These are phyloP conservation scores for Polyporus arcularius DNA, from an alignment of 768 basidiomycete species.

Conservation along the genomic window DNA sequence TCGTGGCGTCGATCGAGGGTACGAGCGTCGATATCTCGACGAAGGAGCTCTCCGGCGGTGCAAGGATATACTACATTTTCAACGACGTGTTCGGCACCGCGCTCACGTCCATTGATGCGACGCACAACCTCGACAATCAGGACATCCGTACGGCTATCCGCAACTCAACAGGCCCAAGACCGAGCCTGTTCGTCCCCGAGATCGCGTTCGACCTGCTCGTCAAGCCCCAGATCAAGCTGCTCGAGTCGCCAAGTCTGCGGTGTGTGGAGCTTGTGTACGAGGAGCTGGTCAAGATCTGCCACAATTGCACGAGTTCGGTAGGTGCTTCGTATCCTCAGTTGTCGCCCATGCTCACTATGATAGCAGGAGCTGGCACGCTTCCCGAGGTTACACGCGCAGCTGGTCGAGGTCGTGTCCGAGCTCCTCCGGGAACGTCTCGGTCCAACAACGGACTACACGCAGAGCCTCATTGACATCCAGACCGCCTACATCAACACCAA, in stretches of 20 bases:
- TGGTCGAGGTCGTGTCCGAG: conserved; percentile 97
- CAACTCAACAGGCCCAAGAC: conserved; percentile 95
- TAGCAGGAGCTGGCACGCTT: conserved; percentile 91
- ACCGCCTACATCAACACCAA: conserved; percentile 99
- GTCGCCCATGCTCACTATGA: neutral
- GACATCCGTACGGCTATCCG: conserved; percentile 98
- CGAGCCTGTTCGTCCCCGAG: conserved; percentile 96
- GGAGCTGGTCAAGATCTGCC: conserved; percentile 98
- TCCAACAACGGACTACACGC: conserved; percentile 95
- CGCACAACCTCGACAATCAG: conserved; percentile 85
- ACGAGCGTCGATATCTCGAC: conserved; percentile 96
- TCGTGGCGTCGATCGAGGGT: conserved; percentile 95
- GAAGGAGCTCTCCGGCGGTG: conserved; percentile 97
- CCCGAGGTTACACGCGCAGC: conserved; percentile 87
- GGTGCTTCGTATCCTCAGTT: conserved; percentile 25
- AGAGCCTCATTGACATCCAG: conserved; percentile 94
- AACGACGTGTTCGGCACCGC: conserved; percentile 97
- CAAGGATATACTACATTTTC: conserved; percentile 99
- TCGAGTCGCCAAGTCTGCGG: conserved; percentile 91
- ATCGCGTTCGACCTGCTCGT: conserved; percentile 95
- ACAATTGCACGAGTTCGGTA: conserved; percentile 92
- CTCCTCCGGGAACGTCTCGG: conserved; percentile 92
- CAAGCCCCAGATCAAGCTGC: conserved; percentile 95
- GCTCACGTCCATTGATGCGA: conserved; percentile 86
- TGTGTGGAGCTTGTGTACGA: conserved; percentile 99